Evolutionary conservation across 108 stramenopile genomes (phyloP), one percentile per base, ranked within the genome.

Genomic region (Nitzschia sp.): DNA sequence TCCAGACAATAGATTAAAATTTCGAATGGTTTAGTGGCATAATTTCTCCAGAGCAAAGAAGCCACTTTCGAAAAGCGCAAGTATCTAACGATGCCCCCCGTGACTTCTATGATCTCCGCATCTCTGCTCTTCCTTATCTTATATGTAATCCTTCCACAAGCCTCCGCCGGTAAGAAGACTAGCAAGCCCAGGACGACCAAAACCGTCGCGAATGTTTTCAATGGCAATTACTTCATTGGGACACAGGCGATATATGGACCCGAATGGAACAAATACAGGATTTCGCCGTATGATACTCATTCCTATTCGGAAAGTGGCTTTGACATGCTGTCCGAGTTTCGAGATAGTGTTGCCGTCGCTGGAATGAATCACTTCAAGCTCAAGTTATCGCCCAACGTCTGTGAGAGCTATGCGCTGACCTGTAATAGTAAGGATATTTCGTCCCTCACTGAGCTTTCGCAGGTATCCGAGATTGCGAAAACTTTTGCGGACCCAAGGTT

Each of bases 301-400:
- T 0, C 1, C 22, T 61, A 61, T 34, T 1, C 16, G 1, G 60
- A 61, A 11, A 16, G 1, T 16, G 60, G 38, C 2, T 61, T 26
- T 26, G 60, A 61, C 33, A 61, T 61, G 60, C 22, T 61, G 38
- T 25, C 60, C 1, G 60, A 61, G 32, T 25, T 41, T 1, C 60
- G 60, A 0, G 60, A 61, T 15, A 41, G 29, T 2, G 60, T 41
- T 3, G 60, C 60, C 26, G 23, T 25, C 13, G 23, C 36, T 41
- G 60, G 60, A 1, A 61, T 45, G 41, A 61, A 61, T 31, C 60
- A 61, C 16, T 61, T 61, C 41, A 61, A 61, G 23, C 44, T 61
- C 36, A 61, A 61, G 23, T 22, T 61, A 16, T 1, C 60, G 21
- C 3, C 36, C 31, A 45, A 41, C 25, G 2, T 41, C 1, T 61